Percentiles rank a stretch among this genome's conserved stretches.
These are phyloP conservation scores for Emydomyces testavorans DNA, from an alignment of 2,329 filamentous ascomycete genomes.

Conservation along the genomic window DNA sequence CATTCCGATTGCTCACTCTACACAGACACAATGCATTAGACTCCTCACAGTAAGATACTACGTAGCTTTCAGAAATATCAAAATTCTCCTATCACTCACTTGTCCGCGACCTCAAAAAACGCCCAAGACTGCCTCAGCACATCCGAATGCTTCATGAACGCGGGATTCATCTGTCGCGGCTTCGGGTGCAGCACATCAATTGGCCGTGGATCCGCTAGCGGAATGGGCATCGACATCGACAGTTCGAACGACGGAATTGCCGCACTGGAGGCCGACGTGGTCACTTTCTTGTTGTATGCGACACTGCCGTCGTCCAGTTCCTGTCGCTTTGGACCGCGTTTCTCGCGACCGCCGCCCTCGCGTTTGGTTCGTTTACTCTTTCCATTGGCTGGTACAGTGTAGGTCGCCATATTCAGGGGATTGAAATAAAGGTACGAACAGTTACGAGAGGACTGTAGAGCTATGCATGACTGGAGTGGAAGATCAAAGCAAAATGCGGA, in stretches of 20 bases:
- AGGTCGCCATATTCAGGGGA: constrained; percentile 4
- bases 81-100: constrained; percentile 17
- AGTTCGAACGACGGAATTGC: constrained; percentile 30
- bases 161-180: constrained; percentile 31
- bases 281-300: constrained; percentile 3
- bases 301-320: constrained; percentile 25
- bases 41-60: too few species aligned
- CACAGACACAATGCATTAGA: not conserved
- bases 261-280: constrained; percentile 12
- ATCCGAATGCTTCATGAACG: constrained; percentile 28
- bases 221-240: constrained; percentile 31
- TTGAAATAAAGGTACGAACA: not conserved
- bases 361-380: constrained; percentile 33
- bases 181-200: constrained; percentile 31
- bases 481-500: not conserved
- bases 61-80: not conserved
- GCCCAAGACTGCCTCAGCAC: constrained; percentile 29
- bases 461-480: not conserved
- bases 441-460: not conserved
- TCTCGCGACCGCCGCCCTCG: constrained; percentile 31
- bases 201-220: constrained; percentile 31
- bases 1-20: constrained; percentile 51
- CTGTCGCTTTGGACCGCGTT: constrained; percentile 34
- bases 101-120: constrained; percentile 36
- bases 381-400: constrained; percentile 8